phyloP scores from a whole-genome alignment of 2,329 filamentous ascomycete genomes.

The Torrubiella hemipterigena region DNA sequence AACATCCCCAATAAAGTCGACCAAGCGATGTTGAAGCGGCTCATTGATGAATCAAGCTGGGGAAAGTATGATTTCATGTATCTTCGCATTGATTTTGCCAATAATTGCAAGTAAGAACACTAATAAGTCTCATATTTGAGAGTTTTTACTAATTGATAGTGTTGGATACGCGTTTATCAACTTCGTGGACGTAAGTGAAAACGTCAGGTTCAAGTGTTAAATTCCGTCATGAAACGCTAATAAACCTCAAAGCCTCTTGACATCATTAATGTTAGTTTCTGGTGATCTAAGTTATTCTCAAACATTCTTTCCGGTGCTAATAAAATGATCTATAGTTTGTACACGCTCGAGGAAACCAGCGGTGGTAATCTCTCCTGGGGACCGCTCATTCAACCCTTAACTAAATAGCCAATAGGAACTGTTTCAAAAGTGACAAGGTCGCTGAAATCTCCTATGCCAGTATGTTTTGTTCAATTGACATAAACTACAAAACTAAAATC shows the following conservation, averaged over 20 bases:
- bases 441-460: constrained; percentile 94
- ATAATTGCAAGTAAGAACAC: constrained; percentile 61
- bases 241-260: constrained; percentile 44
- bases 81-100: constrained; percentile 76
- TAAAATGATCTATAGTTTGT: constrained; percentile 49
- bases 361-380: constrained; percentile 38
- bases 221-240: constrained; percentile 21
- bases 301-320: not conserved
- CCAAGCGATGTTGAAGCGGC: constrained; percentile 61
- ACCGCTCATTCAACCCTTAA: not conserved
- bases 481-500: constrained; percentile 1
- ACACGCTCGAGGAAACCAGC: constrained; percentile 54
- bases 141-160: constrained; percentile 39
- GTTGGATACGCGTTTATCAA: constrained; percentile 98
- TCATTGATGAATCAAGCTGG: constrained; percentile 66
- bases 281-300: not conserved
- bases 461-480: constrained; percentile 28
- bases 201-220: not conserved
- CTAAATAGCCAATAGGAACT: constrained; percentile 43
- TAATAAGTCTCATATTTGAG: constrained; percentile 2
- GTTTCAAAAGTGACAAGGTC: constrained; percentile 72
- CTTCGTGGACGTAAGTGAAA: constrained; percentile 59
- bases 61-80: constrained; percentile 94
- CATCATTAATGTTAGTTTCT: constrained; percentile 51
- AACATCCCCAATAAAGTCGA: constrained; percentile 91